A percentile compares a stretch with the other conserved stretches of the same genome.
Evolutionary conservation across 306 rosid genomes (phyloP).

Genomic region (Prunus persica): DNA sequence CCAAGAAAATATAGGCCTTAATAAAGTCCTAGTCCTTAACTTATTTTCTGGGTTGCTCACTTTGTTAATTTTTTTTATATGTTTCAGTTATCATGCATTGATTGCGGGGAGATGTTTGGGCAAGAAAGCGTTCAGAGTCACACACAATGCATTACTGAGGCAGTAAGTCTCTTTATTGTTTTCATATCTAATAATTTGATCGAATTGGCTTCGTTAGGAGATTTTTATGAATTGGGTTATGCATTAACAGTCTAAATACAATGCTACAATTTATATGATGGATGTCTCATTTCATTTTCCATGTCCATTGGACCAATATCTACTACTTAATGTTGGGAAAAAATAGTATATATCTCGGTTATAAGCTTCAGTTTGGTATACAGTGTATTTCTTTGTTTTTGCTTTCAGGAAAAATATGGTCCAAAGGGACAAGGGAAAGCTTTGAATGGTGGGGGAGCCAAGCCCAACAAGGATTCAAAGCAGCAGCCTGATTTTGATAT

Average conservation of each 20-base stretch:
- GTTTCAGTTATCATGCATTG: conserved; percentile 87
- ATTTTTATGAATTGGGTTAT: not conserved
- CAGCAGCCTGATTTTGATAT: conserved; percentile 67
- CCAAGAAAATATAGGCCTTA: not conserved
- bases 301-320: not conserved
- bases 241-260: too few species aligned
- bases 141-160: conserved; percentile 85
- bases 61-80: not conserved
- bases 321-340: not conserved
- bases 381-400: not conserved
- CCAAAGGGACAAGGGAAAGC: conserved; percentile 79
- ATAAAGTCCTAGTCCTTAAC: not conserved
- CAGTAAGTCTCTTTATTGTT: conserved; percentile 45
- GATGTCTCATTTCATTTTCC: not conserved
- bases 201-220: not conserved
- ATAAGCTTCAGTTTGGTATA: not conserved
- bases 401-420: conserved; percentile 85
- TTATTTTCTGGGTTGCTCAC: not conserved
- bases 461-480: conserved; percentile 50
- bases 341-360: not conserved
- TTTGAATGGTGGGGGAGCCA: conserved; percentile 46
- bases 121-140: conserved; percentile 72
- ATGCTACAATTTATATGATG: too few species aligned
- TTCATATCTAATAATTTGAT: not conserved
- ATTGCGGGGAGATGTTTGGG: conserved; percentile 77